Evolutionary conservation across 768 basidiomycete species (phyloP).

Genomic region (Porpolomopsis calyptriformis): DNA sequence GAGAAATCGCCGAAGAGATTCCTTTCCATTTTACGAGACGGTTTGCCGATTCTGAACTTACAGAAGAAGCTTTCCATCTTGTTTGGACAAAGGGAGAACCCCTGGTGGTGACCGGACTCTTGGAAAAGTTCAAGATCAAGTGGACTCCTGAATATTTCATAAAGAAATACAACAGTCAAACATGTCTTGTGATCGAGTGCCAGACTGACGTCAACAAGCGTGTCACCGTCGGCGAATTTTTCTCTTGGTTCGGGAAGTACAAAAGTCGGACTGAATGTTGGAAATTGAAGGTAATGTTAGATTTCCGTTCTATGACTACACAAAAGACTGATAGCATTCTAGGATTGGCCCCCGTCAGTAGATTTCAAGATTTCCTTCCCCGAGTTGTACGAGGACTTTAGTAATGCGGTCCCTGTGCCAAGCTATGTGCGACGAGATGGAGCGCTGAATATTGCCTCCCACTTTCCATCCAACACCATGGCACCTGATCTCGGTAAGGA

Average conservation of each 20-base stretch:
- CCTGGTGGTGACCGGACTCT: constrained; percentile 61
- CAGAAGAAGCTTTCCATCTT: constrained; percentile 48
- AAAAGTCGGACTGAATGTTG: constrained; percentile 43
- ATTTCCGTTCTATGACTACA: not conserved
- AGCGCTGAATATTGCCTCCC: constrained; percentile 76
- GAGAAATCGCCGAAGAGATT: constrained; percentile 21
- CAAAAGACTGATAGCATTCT: no score
- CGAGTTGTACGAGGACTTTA: constrained; percentile 79
- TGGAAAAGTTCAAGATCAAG: constrained; percentile 47
- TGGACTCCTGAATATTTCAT: constrained; percentile 86
- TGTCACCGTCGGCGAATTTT: constrained; percentile 69
- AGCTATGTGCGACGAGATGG: constrained; percentile 89
- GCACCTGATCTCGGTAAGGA: constrained; percentile 68
- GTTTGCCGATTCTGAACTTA: constrained; percentile 39
- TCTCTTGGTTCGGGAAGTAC: constrained; percentile 63
- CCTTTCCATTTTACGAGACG: constrained; percentile 37
- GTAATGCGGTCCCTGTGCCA: constrained; percentile 72
- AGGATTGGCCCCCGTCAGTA: constrained; percentile 89
- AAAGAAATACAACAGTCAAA: constrained; percentile 49
- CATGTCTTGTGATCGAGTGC: constrained; percentile 71
- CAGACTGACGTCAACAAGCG: constrained; percentile 56
- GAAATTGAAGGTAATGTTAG: constrained; percentile 60
- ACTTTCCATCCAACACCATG: constrained; percentile 72
- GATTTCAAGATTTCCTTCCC: constrained; percentile 83
- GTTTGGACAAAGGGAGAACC: constrained; percentile 72